Conservation (phyloP, 257 asterid genomes). For the Verbascum thapsus region DNA sequence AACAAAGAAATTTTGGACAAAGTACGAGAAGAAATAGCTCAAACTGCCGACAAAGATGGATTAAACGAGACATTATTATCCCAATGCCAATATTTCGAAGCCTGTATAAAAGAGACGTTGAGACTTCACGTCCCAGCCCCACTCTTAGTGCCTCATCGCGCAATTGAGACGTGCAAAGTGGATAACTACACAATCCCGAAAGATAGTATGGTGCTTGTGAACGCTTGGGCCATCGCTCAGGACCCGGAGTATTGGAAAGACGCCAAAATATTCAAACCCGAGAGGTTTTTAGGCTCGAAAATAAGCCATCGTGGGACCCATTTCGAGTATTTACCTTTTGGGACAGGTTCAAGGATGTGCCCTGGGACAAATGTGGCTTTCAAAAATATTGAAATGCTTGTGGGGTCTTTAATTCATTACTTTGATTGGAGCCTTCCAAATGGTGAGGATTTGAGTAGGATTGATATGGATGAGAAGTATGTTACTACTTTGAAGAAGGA, state of each 20-base stretch:
- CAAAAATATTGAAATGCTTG: conserved; percentile 18
- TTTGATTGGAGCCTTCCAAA: conserved; percentile 30
- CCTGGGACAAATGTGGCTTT: conserved; percentile 27
- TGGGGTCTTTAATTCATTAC: conserved; percentile 23
- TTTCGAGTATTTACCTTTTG: conserved; percentile 25
- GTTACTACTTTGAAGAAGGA: conserved; percentile 20
- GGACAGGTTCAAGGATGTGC: conserved; percentile 32
- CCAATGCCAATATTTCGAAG: conserved; percentile 26
- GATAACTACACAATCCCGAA: conserved; percentile 27
- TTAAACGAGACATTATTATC: conserved; percentile 27
- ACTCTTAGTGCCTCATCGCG: conserved; percentile 30
- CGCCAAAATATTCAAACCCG: conserved; percentile 19
- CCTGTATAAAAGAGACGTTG: conserved; percentile 34
- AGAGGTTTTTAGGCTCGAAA: conserved; percentile 28
- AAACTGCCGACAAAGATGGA: conserved; percentile 17
- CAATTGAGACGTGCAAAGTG: conserved; percentile 25
- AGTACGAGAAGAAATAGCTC: conserved; percentile 28
- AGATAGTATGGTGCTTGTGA: conserved; percentile 29
- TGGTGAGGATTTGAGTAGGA: neutral
- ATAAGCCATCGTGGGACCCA: conserved; percentile 2
- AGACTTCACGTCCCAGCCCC: conserved; percentile 34
- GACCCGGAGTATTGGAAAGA: conserved; percentile 31
- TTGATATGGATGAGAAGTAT: conserved; percentile 17
- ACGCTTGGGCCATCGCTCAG: conserved; percentile 29
- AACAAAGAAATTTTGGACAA: conserved; percentile 12